Conservation (phyloP, 345 rosid genomes). For the Corchorus capsularis region DNA sequence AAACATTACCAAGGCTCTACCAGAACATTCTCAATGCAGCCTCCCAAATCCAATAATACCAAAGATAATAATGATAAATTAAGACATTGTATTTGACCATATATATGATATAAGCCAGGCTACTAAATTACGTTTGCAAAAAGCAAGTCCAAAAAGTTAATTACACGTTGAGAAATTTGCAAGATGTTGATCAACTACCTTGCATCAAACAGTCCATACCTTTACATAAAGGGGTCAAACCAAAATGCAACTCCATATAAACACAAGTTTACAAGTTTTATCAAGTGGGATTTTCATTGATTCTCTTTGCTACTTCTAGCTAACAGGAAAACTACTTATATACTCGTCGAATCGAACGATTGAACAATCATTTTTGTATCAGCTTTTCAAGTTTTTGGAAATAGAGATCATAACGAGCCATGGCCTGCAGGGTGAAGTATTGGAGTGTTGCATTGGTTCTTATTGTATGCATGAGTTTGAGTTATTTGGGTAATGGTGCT, state of each 20-base stretch:
- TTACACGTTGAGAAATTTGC: slow-evolving; percentile 26
- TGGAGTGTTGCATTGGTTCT: slow-evolving; percentile 21
- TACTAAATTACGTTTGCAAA: slow-evolving; percentile 15
- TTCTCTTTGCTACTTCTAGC: background rate
- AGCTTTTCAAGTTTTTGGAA: background rate
- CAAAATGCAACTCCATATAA: slow-evolving; percentile 9
- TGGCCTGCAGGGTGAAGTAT: background rate
- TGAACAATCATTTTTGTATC: background rate
- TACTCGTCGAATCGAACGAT: background rate
- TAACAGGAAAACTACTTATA: background rate
- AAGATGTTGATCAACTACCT: slow-evolving; percentile 48
- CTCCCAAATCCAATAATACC: background rate
- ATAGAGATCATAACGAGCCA: slow-evolving; percentile 4
- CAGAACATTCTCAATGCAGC: background rate
- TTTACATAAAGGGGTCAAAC: slow-evolving; percentile 10
- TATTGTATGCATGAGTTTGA: slow-evolving; percentile 9
- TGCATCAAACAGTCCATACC: background rate
- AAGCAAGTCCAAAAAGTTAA: slow-evolving; percentile 25
- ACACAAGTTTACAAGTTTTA: background rate
- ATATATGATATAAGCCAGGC: background rate
- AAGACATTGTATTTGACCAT: background rate
- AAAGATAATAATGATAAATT: background rate
- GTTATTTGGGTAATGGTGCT: slow-evolving; percentile 30
- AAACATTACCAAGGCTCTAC: background rate
- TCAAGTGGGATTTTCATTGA: background rate